Evolutionary conservation across 2,329 filamentous ascomycete genomes (phyloP).

Genomic region (Cladosporium sp.): DNA sequence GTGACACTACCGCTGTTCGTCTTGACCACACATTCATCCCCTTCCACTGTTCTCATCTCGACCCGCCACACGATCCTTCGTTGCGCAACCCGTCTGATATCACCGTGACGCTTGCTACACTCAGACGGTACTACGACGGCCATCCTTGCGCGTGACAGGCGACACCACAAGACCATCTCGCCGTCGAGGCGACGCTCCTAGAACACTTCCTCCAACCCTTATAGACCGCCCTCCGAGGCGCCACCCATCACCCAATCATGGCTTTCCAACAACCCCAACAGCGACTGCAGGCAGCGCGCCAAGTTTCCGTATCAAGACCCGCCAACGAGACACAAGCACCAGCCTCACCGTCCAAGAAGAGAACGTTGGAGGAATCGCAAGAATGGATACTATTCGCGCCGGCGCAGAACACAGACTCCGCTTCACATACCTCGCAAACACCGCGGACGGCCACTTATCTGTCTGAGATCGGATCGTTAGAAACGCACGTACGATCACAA

Average conservation of each 20-base stretch:
- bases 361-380: constrained; percentile 68
- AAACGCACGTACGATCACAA: constrained; percentile 64
- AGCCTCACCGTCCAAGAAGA: constrained; percentile 42
- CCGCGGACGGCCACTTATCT: constrained; percentile 68
- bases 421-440: constrained; percentile 66
- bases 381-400: constrained; percentile 95
- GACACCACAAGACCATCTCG: constrained; percentile 7
- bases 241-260: constrained; percentile 25
- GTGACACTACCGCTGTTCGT: background rate
- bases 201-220: background rate
- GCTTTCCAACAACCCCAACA: constrained; percentile 38
- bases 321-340: constrained; percentile 19
- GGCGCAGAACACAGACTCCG: constrained; percentile 52
- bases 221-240: constrained; percentile 15
- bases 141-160: constrained; percentile 6
- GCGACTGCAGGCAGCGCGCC: constrained; percentile 30
- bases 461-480: constrained; percentile 79
- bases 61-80: background rate
- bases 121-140: background rate
- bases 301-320: constrained; percentile 24
- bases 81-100: background rate
- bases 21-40: background rate
- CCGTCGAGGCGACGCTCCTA: background rate
- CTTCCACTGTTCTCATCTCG: background rate
- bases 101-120: background rate